A percentile compares a stretch with the other conserved stretches of the same genome.
Evolutionary conservation across 108 stramenopile species (phyloP).

Genomic region (Chaetoceros muelleri): DNA sequence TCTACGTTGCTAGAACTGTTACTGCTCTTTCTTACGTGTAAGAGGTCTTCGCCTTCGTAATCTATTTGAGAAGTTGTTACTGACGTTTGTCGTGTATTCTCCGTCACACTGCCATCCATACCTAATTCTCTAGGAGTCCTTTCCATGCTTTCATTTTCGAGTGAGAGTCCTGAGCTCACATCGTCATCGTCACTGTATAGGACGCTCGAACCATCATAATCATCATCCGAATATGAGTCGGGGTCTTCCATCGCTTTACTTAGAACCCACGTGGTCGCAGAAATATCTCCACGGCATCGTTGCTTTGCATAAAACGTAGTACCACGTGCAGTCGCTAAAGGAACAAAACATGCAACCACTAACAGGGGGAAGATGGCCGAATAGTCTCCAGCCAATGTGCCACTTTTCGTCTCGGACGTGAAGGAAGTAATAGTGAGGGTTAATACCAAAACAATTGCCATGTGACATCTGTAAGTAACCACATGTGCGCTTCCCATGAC

Average conservation of each 20-base stretch:
- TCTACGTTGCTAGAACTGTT: not conserved
- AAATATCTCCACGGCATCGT: slow-evolving; percentile 44
- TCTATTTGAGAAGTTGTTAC: not conserved
- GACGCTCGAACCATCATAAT: slow-evolving; percentile 1
- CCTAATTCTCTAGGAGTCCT: not conserved
- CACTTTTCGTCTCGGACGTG: slow-evolving; percentile 10
- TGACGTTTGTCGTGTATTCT: too few species aligned
- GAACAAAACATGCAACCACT: slow-evolving; percentile 41
- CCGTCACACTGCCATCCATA: not conserved
- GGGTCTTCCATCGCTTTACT: slow-evolving; percentile 41
- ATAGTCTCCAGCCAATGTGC: slow-evolving; percentile 33
- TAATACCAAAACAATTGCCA: slow-evolving; percentile 48
- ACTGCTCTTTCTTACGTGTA: not conserved
- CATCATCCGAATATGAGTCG: not conserved
- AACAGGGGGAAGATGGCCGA: slow-evolving; percentile 52
- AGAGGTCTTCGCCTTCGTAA: not conserved
- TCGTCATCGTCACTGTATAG: not conserved
- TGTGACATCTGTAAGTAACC: slow-evolving; percentile 41
- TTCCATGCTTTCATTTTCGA: not conserved
- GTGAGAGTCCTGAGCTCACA: not conserved
- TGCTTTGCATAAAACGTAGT: slow-evolving; percentile 36
- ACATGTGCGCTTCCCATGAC: slow-evolving; percentile 50
- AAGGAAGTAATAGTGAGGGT: slow-evolving; percentile 51
- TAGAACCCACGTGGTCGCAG: slow-evolving; percentile 39
- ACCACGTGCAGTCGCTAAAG: slow-evolving; percentile 27